A percentile compares a stretch with the other conserved stretches of the same genome.
These are phyloP conservation scores for Aspergillus fumigatus DNA, from an alignment of 2,329 filamentous ascomycete genomes.

Conservation along the genomic window DNA sequence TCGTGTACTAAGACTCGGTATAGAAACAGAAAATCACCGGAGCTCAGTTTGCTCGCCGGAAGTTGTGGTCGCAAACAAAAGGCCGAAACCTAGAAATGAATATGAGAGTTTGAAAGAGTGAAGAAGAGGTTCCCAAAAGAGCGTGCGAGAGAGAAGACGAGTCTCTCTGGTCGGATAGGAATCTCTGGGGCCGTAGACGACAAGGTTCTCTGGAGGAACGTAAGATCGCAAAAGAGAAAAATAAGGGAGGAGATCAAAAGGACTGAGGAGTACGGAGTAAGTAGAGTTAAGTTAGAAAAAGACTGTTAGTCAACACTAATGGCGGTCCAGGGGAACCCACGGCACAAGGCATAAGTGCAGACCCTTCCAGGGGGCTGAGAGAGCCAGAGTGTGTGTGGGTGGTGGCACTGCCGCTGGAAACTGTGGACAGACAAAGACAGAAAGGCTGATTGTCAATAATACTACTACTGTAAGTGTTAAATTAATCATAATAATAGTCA, in stretches of 20 bases:
- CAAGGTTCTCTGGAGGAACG: constrained; percentile 16
- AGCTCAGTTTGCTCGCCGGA: background rate
- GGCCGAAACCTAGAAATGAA: constrained; percentile 5
- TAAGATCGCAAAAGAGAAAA: constrained; percentile 18
- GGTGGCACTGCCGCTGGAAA: constrained; percentile 4
- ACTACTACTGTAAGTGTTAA: background rate
- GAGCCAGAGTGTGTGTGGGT: constrained; percentile 4
- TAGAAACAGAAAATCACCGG: constrained; percentile 14
- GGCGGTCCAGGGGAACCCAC: constrained; percentile 12
- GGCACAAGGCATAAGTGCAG: constrained; percentile 4
- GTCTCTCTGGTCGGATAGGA: constrained; percentile 40
- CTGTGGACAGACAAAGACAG: constrained; percentile 3
- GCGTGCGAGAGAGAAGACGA: constrained; percentile 35
- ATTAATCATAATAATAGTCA: background rate
- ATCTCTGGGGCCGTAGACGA: constrained; percentile 23
- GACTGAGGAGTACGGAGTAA: constrained; percentile 20
- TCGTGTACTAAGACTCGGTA: constrained; percentile 22
- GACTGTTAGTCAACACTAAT: background rate
- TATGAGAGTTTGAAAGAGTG: constrained; percentile 20
- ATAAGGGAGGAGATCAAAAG: constrained; percentile 20
- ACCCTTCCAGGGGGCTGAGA: constrained; percentile 10
- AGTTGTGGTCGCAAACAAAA: background rate
- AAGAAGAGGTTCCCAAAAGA: constrained; percentile 34
- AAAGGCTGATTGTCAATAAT: background rate
- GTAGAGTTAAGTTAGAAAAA: constrained; percentile 12